Conservation (phyloP, 169 alveolate species). For the Pseudocohnilembus persalinus region DNA sequence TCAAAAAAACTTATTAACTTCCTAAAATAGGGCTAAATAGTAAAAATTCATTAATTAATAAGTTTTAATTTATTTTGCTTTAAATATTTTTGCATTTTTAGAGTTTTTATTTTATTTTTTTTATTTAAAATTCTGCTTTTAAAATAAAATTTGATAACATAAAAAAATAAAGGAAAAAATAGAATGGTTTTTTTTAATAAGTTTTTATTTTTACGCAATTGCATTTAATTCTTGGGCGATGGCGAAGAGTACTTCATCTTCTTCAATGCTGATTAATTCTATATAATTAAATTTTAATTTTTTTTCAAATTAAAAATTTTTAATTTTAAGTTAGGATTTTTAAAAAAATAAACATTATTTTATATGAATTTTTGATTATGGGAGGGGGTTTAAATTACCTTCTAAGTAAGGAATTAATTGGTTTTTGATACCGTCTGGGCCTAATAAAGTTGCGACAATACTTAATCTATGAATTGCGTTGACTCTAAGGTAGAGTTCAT, state of each 20-base stretch:
- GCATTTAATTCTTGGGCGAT: constrained; percentile 75
- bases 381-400: constrained; percentile 12
- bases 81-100: constrained; percentile 38
- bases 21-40: background rate
- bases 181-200: background rate
- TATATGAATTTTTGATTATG: too few species aligned
- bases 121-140: background rate
- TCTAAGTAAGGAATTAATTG: constrained; percentile 65
- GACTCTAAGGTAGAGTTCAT: constrained; percentile 73
- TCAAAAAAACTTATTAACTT: constrained; percentile 21
- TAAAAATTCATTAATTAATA: too few species aligned
- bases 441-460: constrained; percentile 62
- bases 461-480: constrained; percentile 77
- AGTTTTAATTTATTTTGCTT: background rate
- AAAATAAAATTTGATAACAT: background rate
- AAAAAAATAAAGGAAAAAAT: constrained; percentile 1
- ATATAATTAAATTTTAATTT: background rate
- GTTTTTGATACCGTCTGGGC: constrained; percentile 54
- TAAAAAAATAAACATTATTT: too few species aligned
- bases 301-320: too few species aligned
- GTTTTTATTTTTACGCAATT: constrained; percentile 45
- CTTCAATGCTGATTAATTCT: constrained; percentile 63
- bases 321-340: too few species aligned
- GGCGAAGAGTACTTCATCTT: constrained; percentile 83
- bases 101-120: constrained; percentile 32